Conservation (phyloP, 805 yeast genomes). For the Ogataea angusta region DNA sequence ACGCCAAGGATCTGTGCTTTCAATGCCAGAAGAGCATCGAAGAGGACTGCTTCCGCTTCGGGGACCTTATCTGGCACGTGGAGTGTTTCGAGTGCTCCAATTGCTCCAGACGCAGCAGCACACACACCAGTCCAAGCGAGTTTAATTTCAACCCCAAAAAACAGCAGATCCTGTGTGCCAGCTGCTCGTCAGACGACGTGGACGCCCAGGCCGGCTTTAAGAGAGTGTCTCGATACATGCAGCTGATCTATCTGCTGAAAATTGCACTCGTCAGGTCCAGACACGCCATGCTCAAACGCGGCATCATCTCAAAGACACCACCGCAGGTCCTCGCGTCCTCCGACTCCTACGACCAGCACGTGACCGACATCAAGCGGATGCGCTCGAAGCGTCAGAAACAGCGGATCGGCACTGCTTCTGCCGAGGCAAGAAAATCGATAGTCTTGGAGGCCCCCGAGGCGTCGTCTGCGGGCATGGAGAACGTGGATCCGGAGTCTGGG, state of each 20-base stretch:
- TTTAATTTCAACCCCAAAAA: conserved; percentile 42
- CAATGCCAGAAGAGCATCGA: conserved; percentile 76
- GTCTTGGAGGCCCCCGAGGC: conserved; percentile 63
- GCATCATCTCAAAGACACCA: conserved; percentile 11
- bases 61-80: conserved; percentile 75
- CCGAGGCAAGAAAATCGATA: conserved; percentile 59
- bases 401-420: conserved; percentile 49
- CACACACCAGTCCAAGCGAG: conserved; percentile 40
- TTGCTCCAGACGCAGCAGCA: conserved; percentile 46
- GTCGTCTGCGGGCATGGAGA: conserved; percentile 32
- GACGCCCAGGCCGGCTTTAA: conserved; percentile 54
- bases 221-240: conserved; percentile 64
- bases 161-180: conserved; percentile 50
- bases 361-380: conserved; percentile 72
- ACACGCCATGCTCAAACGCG: conserved; percentile 48
- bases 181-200: conserved; percentile 54
- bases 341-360: conserved; percentile 62
- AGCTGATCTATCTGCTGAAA: conserved; percentile 70
- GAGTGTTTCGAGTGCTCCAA: conserved; percentile 65
- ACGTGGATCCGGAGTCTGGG: conserved; percentile 18
- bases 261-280: conserved; percentile 79
- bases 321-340: conserved; percentile 18
- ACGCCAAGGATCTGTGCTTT: conserved; percentile 74
- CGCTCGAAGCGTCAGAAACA: conserved; percentile 71
- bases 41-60: conserved; percentile 66